Evolutionary conservation across 768 basidiomycete genomes (phyloP), one percentile per base, ranked within the genome.

Genomic region (Hirschioporus abietinus): DNA sequence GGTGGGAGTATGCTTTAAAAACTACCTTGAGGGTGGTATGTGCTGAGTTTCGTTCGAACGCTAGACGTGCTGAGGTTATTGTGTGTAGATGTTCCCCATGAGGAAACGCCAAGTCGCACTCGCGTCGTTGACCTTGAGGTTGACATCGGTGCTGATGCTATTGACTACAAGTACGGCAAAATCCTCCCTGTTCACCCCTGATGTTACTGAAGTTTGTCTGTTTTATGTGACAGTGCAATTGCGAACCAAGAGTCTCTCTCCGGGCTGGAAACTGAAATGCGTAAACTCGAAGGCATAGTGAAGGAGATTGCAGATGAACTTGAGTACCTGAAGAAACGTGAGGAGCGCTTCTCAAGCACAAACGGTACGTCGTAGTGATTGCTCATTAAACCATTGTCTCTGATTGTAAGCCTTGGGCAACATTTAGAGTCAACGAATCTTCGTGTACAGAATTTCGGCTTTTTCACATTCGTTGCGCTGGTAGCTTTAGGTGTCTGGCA

Each of bases 161-260:
- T 99, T 42, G 97, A 99, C 79, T 99, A 99, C 84, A 99, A 99
- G 95, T 96, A 73, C 69, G 91, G 80, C 10, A 42, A n/a, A 58
- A 64, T 7, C 26, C 24, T 5, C 34, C 42, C 25, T 27, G 7
- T 62, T 17, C 7, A 12, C 59, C 18, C 17, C 7, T 42, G 34
- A 58, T 63, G 7, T 63, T 57, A 3, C 60, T 68, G 34, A 67
- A 61, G 20, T 35, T 57, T 24, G 63, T 67, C 69, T 65, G 24
- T 60, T 42, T 26, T 67, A n/a, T n/a, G n/a, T n/a, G n/a, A 1
- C 73, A 97, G 95, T 72, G 97, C 97, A 26, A 99, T 99, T 76
- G 97, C 97, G 10, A 98, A 97, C 79, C 96, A 98, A 76, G 97
- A 99, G 76, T 95, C 93, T 0, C 82, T 99, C 0, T 97, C 95